A percentile compares a stretch with the other conserved stretches of the same genome.
phyloP scores from a whole-genome alignment of 2,329 filamentous ascomycete species.

The Rutstroemia sp. region DNA sequence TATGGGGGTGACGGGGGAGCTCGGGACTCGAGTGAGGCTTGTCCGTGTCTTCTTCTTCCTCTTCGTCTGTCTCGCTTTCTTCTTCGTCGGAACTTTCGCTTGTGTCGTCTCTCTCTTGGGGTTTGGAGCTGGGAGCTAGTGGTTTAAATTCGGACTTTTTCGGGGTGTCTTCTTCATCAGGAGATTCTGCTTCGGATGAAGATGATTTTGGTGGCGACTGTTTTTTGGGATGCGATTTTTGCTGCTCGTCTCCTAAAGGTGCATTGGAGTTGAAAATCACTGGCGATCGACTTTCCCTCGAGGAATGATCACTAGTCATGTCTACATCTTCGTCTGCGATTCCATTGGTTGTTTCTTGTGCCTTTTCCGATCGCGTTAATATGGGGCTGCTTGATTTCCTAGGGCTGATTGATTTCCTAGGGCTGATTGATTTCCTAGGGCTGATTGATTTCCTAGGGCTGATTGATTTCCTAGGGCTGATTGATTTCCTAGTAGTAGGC shows the following conservation, averaged over 20 bases:
- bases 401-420: neutral
- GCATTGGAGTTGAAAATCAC: constrained; percentile 16
- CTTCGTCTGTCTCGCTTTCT: neutral
- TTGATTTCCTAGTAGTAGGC: neutral
- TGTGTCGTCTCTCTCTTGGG: neutral
- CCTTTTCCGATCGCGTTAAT: neutral
- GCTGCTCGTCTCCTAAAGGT: constrained; percentile 3
- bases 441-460: neutral
- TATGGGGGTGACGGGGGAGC: constrained; percentile 4
- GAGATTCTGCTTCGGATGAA: neutral
- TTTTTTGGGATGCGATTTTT: neutral
- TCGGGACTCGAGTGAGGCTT: constrained; percentile 5
- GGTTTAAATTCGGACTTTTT: constrained; percentile 1
- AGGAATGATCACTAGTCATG: constrained; percentile 17
- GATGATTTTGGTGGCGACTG: neutral
- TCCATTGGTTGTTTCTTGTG: neutral
- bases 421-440: neutral
- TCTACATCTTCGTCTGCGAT: constrained; percentile 10
- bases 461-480: neutral
- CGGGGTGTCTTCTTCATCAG: neutral
- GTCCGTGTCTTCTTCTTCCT: constrained; percentile 9
- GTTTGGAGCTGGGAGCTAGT: neutral
- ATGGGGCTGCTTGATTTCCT: neutral
- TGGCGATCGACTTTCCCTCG: constrained; percentile 26
- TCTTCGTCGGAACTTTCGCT: too few species aligned